Evolutionary conservation across 129 eudicot genomes (phyloP), one percentile per base, ranked within the genome.

Genomic region (Chrysanthemum seticuspe): DNA sequence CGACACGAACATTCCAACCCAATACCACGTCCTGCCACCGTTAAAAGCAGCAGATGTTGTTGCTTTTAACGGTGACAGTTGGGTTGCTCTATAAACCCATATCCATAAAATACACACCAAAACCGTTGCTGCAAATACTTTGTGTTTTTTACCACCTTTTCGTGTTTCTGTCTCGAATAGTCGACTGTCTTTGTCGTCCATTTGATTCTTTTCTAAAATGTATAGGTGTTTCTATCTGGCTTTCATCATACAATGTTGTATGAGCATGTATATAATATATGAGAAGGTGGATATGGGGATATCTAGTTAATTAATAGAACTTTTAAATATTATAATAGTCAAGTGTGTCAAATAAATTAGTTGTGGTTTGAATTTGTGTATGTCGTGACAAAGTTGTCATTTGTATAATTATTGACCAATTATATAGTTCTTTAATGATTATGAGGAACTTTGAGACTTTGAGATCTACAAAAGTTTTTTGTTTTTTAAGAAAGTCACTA

Each of bases 71-170:
- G 67, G 72, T 25, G 76, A 73, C 8, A 52, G 12, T 60, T 79
- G 78, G 0, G 73, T 80, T 49, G 85, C 84, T 80, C 95, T 85
- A 75, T 85, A 88, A 34, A 81, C 2, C 91, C 87, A 88, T 69
- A 88, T 72, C 62, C 76, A 77, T 56, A 81, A 5, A 2, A 88
- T 79, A 23, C 81, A 76, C 15, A 79, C 73, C 55, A 84, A 79
- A 50, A 78, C 68, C 7, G 89, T 81, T 11, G 78, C 36, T 27
- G 91, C 88, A 65, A 76, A 88, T 4, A 72, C 64, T 75, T 80
- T 83, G 69, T 81, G 74, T 51, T 65, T 15, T 66, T 71, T 81
- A 3, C 84, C 83, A 34, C 76, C 84, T 68, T 75, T 81, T 58
- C 65, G 77, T 61, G 70, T 77, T 68, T 71, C 58, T 47, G 96